Evolutionary conservation across 139 green algal species (phyloP).

Genomic region (Coccomyxa sp.): DNA sequence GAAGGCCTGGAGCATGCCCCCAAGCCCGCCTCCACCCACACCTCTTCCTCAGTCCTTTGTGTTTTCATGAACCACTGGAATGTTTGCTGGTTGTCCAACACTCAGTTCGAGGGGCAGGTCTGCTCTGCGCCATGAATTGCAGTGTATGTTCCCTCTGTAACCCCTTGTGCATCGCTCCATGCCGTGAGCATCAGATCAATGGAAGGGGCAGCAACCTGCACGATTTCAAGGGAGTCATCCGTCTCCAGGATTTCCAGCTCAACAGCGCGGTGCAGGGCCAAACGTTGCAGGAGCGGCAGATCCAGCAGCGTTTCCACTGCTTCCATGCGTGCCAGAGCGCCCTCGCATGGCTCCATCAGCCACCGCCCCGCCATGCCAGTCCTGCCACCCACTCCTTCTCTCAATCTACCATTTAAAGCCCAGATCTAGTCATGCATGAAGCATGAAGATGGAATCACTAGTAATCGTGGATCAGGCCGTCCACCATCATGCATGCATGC

Average conservation of each 20-base stretch:
- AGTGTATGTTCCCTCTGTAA: too few species aligned
- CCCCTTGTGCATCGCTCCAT: too few species aligned
- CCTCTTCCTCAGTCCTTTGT: background rate
- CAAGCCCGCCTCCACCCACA: background rate
- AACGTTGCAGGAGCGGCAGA: conserved; percentile 22
- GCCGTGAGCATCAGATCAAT: too few species aligned
- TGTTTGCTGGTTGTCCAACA: too few species aligned
- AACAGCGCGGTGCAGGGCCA: conserved; percentile 8
- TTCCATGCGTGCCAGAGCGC: background rate
- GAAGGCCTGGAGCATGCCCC: too few species aligned
- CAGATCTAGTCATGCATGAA: background rate
- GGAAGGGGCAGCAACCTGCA: background rate
- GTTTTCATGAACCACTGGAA: background rate
- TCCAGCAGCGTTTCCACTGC: conserved; percentile 24
- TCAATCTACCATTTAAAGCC: background rate
- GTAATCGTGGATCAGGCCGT: background rate
- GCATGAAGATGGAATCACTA: background rate
- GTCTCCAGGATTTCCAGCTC: conserved; percentile 27
- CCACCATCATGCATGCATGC: background rate
- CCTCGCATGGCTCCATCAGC: conserved; percentile 13
- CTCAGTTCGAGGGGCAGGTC: too few species aligned
- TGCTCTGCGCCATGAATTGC: too few species aligned
- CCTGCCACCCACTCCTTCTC: background rate
- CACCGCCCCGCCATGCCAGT: conserved; percentile 7
- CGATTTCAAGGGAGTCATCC: conserved; percentile 9